These are phyloP conservation scores for Metschnikowia santaceciliae DNA, from an alignment of 805 yeast genomes.

Conservation along the genomic window DNA sequence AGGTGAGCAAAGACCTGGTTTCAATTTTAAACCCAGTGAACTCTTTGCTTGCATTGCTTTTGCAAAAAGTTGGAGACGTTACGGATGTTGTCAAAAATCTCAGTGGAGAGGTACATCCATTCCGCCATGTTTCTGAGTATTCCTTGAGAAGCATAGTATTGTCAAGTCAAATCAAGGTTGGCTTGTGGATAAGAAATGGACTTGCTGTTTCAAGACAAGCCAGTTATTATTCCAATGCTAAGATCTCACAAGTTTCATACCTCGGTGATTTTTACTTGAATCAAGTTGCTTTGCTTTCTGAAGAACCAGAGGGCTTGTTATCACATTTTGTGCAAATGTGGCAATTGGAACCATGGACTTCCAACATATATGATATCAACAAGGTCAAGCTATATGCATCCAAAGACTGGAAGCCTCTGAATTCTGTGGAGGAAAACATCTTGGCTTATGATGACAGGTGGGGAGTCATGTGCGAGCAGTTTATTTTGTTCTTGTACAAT, in stretches of 20 bases:
- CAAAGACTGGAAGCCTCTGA: conserved; percentile 1
- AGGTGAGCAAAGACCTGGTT: conserved; percentile 47
- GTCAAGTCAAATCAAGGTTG: conserved; percentile 56
- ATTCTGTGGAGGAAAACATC: conserved; percentile 43
- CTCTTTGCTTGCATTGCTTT: conserved; percentile 47
- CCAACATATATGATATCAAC: conserved; percentile 16
- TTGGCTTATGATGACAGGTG: conserved; percentile 49
- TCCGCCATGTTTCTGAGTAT: conserved; percentile 49
- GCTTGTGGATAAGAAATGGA: conserved; percentile 77
- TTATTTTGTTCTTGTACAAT: conserved; percentile 43
- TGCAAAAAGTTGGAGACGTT: conserved; percentile 27
- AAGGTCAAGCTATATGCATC: not conserved
- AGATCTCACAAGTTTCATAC: conserved; percentile 38
- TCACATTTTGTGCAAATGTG: conserved; percentile 49
- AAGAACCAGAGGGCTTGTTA: conserved; percentile 34
- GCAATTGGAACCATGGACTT: conserved; percentile 37
- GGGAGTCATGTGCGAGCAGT: conserved; percentile 39
- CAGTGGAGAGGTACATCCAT: conserved; percentile 8
- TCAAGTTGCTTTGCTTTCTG: conserved; percentile 40
- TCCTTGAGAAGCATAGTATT: conserved; percentile 59
- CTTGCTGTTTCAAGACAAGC: conserved; percentile 49
- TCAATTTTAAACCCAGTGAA: conserved; percentile 61
- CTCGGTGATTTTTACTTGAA: conserved; percentile 44
- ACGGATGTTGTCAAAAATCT: not conserved
- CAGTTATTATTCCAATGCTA: conserved; percentile 41